Evolutionary conservation across 2,329 filamentous ascomycete genomes (phyloP).

Genomic region (Penicillium brasilianum): DNA sequence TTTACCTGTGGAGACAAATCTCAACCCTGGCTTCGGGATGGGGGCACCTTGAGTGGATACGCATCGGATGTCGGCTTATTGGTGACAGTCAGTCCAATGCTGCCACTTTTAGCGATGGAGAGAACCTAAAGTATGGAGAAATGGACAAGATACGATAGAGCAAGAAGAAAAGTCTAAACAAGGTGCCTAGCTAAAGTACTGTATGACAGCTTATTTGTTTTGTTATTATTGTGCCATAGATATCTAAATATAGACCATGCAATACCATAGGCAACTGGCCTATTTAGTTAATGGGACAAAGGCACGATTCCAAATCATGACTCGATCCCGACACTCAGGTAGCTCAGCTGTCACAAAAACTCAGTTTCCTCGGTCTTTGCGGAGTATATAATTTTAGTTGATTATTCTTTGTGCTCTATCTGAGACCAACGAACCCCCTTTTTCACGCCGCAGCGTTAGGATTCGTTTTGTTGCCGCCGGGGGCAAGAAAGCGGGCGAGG

Average conservation of each 20-base stretch:
- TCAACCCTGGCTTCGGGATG: conserved; percentile 8
- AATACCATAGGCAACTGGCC: background rate
- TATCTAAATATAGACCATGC: background rate
- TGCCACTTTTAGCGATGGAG: conserved; percentile 16
- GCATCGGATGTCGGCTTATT: conserved; percentile 2
- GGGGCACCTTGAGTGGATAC: conserved; percentile 14
- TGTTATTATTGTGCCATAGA: background rate
- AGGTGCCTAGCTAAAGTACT: background rate
- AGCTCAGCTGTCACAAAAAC: conserved; percentile 21
- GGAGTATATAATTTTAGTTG: background rate
- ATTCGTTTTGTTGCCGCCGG: background rate
- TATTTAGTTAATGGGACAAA: background rate
- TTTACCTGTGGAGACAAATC: conserved; percentile 20
- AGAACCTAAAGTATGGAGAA: background rate
- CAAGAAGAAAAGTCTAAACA: background rate
- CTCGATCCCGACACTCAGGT: conserved; percentile 13
- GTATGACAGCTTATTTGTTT: background rate
- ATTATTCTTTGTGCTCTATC: background rate
- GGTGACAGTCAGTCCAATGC: conserved; percentile 2
- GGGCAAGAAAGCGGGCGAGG: conserved; percentile 16
- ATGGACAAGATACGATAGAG: background rate
- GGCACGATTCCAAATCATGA: conserved; percentile 1
- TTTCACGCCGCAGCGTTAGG: background rate
- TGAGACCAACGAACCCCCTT: background rate
- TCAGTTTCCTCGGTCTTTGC: conserved; percentile 4